Conservation (phyloP, 257 asterid genomes). For the Plantago elongata region DNA sequence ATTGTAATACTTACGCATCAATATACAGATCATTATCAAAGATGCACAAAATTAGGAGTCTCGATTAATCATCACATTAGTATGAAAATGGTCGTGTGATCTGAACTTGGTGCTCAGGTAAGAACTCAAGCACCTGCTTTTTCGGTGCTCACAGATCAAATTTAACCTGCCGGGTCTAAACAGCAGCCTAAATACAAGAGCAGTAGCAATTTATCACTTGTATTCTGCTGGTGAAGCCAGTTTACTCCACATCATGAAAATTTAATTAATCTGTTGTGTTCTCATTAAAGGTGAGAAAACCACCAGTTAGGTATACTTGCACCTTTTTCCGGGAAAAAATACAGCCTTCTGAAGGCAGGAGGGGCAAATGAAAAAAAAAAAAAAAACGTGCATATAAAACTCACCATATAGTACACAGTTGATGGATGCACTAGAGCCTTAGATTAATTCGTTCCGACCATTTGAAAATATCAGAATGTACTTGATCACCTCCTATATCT, state of each 20-base stretch:
- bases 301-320: too few species aligned
- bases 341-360: too few species aligned
- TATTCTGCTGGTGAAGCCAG: too few species aligned
- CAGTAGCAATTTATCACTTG: neutral
- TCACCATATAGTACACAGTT: constrained; percentile 22
- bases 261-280: neutral
- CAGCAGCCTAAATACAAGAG: constrained; percentile 5
- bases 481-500: constrained; percentile 72
- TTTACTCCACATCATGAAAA: too few species aligned
- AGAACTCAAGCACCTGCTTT: constrained; percentile 1
- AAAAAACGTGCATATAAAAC: constrained; percentile 1
- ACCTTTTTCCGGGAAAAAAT: too few species aligned
- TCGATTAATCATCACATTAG: neutral
- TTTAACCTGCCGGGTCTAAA: neutral
- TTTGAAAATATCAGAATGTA: constrained; percentile 58
- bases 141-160: too few species aligned
- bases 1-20: neutral
- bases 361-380: too few species aligned
- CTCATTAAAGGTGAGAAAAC: neutral
- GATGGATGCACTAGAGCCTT: constrained; percentile 32
- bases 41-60: too few species aligned
- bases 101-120: neutral
- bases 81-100: neutral
- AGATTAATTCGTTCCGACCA: constrained; percentile 72
- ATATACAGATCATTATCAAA: neutral